These are phyloP conservation scores for Ensete ventricosum DNA, from an alignment of 176 grass and related monocot genomes.

Conservation along the genomic window DNA sequence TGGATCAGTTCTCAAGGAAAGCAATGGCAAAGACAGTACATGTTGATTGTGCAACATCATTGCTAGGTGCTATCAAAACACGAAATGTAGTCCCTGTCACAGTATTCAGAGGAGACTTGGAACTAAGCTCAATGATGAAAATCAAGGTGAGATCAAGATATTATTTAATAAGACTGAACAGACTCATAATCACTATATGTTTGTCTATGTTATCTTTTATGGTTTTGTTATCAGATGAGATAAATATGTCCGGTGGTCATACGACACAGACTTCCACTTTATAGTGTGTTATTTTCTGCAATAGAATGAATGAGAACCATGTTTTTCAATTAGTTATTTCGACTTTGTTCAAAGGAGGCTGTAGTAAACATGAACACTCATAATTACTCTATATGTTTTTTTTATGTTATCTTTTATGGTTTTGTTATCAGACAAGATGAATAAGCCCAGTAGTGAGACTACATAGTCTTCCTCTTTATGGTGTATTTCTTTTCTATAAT, in stretches of 20 bases:
- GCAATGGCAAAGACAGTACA: slow-evolving; percentile 50
- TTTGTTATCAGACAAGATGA: background rate
- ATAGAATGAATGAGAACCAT: background rate
- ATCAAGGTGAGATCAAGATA: slow-evolving; percentile 56
- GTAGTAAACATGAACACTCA: background rate
- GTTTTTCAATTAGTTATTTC: too few species aligned
- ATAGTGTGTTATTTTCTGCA: background rate
- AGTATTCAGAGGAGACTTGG: slow-evolving; percentile 85
- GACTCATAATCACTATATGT: background rate
- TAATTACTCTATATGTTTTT: background rate
- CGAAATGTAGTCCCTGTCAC: slow-evolving; percentile 80
- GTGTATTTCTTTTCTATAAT: background rate
- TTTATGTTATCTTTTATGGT: background rate
- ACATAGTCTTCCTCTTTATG: background rate
- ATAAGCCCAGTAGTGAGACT: background rate
- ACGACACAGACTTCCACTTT: background rate
- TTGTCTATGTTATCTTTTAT: background rate
- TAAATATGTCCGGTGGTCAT: background rate
- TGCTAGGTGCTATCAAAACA: slow-evolving; percentile 79
- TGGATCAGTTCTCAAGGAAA: slow-evolving; percentile 61
- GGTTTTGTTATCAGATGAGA: background rate
- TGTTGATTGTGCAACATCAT: slow-evolving; percentile 60
- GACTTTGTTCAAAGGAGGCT: too few species aligned
- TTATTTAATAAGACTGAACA: background rate
- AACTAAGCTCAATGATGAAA: slow-evolving; percentile 69